Base-by-base conservation (phyloP, 768 basidiomycete species). In the Kwoniella botswanensis region DNA sequence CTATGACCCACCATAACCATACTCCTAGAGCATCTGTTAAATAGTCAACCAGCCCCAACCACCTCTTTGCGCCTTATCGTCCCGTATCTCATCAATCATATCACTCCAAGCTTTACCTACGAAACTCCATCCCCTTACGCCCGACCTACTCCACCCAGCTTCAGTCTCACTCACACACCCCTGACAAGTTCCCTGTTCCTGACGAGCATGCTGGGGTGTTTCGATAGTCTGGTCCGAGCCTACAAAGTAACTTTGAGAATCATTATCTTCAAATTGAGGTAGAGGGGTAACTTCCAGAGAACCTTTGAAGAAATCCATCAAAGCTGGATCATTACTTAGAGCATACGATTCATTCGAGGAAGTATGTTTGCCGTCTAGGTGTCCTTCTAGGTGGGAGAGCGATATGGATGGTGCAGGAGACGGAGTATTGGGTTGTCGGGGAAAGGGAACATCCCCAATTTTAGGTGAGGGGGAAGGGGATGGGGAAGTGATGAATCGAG, bases 271-370 rank as follows among this genome's bases (percentile, higher is more conserved):
- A 18, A 53, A 46, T 24, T 35, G 41, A 13, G 64, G 54, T 24
- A 65, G 26, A n/a, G 64, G 64, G 17, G 64, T 65, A 21, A 65
- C n/a, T 57, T 65, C 54, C 18, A 50, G n/a, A 21, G 54, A 55
- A 43, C 64, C 64, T 65, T 50, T 65, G 42, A 56, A 65, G 5
- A 65, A 65, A 29, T 65, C 64, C 35, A 46, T 35, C 2, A 65
- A n/a, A 15, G 64, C 64, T 13, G 50, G 42, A 65, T 65, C 64
- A 17, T 53, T 55, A 13, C 54, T 56, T 17, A 65, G 18, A 17
- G 35, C 54, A 26, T 65, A 65, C 1, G 54, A 56, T 13, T 50
- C 46, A 26, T 21, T 55, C 52, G 26, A 53, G 6, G 53, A 22
- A 13, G 24, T 7, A 54, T 54, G 3, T 54, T 26, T 4, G 56